phyloP scores from a whole-genome alignment of 306 rosid species.

The Quillaja saponaria region DNA sequence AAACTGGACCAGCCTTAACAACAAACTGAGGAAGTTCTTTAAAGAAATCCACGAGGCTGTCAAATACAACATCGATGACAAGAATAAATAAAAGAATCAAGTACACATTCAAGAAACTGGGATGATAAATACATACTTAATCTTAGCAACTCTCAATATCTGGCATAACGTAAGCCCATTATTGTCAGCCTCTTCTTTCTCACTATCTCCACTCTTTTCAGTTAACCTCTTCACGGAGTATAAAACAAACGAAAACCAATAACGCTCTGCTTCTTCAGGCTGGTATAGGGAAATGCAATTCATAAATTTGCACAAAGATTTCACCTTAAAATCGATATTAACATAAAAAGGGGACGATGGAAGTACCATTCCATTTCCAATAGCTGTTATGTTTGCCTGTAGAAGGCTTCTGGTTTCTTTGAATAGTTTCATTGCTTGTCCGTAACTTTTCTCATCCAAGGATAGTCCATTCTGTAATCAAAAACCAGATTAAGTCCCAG shows the following conservation, averaged over 20 bases:
- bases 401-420: slow-evolving; percentile 63
- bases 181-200: slow-evolving; percentile 39
- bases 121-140: slow-evolving; percentile 56
- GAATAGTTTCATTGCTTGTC: slow-evolving; percentile 60
- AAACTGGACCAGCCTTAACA: slow-evolving; percentile 76
- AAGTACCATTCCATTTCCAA: slow-evolving; percentile 73
- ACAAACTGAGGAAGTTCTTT: slow-evolving; percentile 96
- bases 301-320: slow-evolving; percentile 20
- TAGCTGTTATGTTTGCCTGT: slow-evolving; percentile 49
- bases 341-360: not conserved
- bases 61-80: slow-evolving; percentile 30
- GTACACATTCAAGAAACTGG: slow-evolving; percentile 20
- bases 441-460: slow-evolving; percentile 51
- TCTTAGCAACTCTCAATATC: slow-evolving; percentile 79
- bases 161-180: slow-evolving; percentile 63
- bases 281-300: slow-evolving; percentile 36
- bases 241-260: slow-evolving; percentile 79
- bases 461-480: slow-evolving; percentile 55
- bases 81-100: slow-evolving; percentile 22
- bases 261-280: slow-evolving; percentile 84
- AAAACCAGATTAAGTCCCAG: not conserved
- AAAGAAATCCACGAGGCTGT: slow-evolving; percentile 83
- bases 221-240: slow-evolving; percentile 68
- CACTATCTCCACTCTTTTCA: slow-evolving; percentile 41
- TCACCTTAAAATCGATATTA: slow-evolving; percentile 4